A percentile compares a stretch with the other conserved stretches of the same genome.
phyloP scores from a whole-genome alignment of 2,329 filamentous ascomycete species.

The Alternaria rosae region DNA sequence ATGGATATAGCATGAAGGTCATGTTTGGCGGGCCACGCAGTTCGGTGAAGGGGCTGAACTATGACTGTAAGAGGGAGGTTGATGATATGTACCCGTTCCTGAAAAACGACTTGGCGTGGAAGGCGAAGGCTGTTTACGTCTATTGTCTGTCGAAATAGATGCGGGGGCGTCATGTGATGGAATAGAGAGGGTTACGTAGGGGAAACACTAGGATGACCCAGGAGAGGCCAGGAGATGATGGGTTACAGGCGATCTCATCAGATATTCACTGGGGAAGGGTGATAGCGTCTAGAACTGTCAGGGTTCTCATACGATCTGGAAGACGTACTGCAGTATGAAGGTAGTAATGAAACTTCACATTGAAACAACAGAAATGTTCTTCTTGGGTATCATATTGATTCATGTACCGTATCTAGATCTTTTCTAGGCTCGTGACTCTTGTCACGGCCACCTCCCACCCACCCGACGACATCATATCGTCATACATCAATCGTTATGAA shows the following conservation, averaged over 20 bases:
- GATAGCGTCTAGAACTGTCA: neutral
- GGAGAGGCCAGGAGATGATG: neutral
- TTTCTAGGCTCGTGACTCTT: neutral
- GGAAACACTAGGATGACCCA: neutral
- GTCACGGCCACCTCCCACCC: neutral
- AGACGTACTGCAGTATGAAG: neutral
- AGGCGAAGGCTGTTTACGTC: neutral
- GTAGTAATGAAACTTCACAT: neutral
- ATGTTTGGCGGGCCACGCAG: neutral
- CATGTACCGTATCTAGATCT: neutral
- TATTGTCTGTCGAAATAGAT: neutral
- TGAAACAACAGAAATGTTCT: no score
- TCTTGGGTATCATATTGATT: neutral
- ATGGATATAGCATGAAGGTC: neutral
- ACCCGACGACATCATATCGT: neutral
- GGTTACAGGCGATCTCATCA: neutral
- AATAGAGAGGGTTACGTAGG: neutral
- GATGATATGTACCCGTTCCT: neutral
- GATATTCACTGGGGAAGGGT: fast-evolving
- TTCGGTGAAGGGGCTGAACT: neutral
- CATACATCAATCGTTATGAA: neutral
- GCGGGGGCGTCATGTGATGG: neutral
- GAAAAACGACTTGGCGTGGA: neutral
- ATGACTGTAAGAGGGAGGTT: neutral
- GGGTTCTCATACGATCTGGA: neutral